These are phyloP conservation scores for Fraxinus pennsylvanica DNA, from an alignment of 257 asterid genomes.

Conservation along the genomic window DNA sequence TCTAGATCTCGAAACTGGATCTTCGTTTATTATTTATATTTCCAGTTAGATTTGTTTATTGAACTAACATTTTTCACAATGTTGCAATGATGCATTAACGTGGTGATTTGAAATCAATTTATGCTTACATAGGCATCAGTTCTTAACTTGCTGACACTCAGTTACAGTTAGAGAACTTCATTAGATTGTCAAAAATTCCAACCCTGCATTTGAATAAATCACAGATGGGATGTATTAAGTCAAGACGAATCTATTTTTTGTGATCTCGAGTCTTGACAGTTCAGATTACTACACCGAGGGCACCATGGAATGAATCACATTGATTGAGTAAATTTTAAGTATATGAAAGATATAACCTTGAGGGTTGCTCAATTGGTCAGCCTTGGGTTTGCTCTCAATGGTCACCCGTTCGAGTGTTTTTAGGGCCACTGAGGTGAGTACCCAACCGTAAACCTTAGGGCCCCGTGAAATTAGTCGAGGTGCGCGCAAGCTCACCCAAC, in stretches of 20 bases:
- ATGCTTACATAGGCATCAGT: background rate
- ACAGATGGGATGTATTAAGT: background rate
- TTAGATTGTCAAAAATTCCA: no score
- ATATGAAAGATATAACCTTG: background rate
- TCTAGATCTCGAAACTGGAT: slow-evolving; percentile 16
- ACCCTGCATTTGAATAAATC: background rate
- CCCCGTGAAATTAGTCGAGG: no score
- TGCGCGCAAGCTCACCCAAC: no score
- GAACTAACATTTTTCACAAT: background rate
- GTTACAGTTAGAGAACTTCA: background rate
- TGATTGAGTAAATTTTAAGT: background rate
- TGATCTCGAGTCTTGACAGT: background rate
- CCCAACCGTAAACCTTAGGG: no score
- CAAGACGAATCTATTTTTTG: background rate
- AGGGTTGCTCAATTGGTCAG: no score
- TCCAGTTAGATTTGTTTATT: slow-evolving; percentile 7
- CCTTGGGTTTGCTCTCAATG: no score
- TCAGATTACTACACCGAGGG: background rate
- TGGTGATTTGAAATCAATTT: background rate
- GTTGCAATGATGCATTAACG: background rate
- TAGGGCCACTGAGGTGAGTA: no score
- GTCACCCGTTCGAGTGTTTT: no score
- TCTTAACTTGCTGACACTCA: background rate
- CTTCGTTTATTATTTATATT: background rate
- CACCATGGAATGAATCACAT: background rate